Conservation (phyloP, 768 basidiomycete genomes). For the Lactarius pseudohatsudake region DNA sequence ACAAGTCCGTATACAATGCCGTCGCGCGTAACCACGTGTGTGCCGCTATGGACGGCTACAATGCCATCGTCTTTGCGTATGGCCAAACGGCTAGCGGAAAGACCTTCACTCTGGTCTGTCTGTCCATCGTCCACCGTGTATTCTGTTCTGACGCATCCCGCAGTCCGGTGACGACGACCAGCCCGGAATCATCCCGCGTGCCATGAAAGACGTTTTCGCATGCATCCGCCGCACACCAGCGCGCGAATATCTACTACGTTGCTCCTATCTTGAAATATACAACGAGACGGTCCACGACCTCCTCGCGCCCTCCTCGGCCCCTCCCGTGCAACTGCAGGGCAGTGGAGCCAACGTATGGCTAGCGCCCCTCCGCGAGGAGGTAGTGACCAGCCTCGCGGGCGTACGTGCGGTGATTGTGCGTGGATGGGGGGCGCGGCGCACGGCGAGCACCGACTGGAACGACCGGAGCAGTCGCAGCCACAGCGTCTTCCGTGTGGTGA, state of each 20-base stretch:
- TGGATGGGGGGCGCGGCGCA: slow-evolving; percentile 85
- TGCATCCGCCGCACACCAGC: slow-evolving; percentile 74
- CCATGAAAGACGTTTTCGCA: slow-evolving; percentile 89
- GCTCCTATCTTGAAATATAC: slow-evolving; percentile 97
- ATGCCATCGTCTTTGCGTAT: slow-evolving; percentile 93
- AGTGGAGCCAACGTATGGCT: slow-evolving; percentile 61
- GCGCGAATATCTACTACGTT: slow-evolving; percentile 91
- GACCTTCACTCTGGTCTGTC: slow-evolving; percentile 61
- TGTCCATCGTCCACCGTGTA: neutral
- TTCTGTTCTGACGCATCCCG: slow-evolving; percentile 2
- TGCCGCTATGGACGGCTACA: slow-evolving; percentile 96
- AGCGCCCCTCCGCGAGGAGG: slow-evolving; percentile 82
- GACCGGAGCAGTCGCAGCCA: slow-evolving; percentile 93
- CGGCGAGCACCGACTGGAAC: slow-evolving; percentile 99
- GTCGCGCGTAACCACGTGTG: slow-evolving; percentile 77
- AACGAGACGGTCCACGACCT: slow-evolving; percentile 89
- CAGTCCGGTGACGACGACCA: slow-evolving; percentile 76
- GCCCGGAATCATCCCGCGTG: slow-evolving; percentile 92
- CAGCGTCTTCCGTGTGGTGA: slow-evolving; percentile 89
- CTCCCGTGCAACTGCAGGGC: slow-evolving; percentile 72
- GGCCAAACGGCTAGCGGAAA: slow-evolving; percentile 86
- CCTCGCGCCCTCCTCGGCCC: slow-evolving; percentile 64
- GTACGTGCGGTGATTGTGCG: slow-evolving; percentile 82
- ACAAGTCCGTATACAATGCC: slow-evolving; percentile 75
- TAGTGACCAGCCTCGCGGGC: slow-evolving; percentile 86